Base-by-base conservation (phyloP, 805 yeast genomes). In the Wickerhamomyces sydowiorum region DNA sequence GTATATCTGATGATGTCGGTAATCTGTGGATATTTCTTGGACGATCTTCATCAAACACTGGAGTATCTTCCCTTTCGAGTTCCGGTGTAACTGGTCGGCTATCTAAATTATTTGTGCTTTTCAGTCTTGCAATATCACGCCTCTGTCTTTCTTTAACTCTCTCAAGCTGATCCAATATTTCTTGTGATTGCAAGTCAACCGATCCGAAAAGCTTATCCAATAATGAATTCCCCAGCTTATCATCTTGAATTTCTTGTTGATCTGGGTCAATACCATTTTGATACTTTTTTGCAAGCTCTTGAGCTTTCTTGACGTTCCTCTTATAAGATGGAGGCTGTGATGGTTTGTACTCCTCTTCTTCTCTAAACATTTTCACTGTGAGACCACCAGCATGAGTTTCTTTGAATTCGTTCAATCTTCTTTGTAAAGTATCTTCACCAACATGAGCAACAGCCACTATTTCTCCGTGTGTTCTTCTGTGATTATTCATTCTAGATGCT, bases 401-500 rank as follows among this genome's bases (percentile, higher is more conserved):
- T 50, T 79, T 82, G 59, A 93, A 93, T 65, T 93, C 99, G 52
- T 84, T 84, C 50, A 93, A 72, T 51, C 99, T 74, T 50, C 86
- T 76, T 59, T 93, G 98, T 37, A 93, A 72, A 1, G 99, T 95
- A 46, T 86, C 93, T 54, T 88, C 95, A 6, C 96, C 96, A 21
- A 93, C 90, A 60, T 88, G 96, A 1, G 98, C 91, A 7, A 93
- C 93, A 0, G 95, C 91, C 15, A 91, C 97, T 41, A 93, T 83
- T 60, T 95, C 98, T 1, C 90, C 76, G 60, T 91, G 96, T 3
- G 95, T 82, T 56, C 98, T 73, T 57, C 96, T 75, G 59, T 86
- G 82, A 57, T 90, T 90, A 64, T 93, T 93, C 98, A 93, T 95
- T 63, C 99, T 75, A 2, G 97, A 93, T 0, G 99, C 99, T 39